phyloP scores from a whole-genome alignment of 495 filamentous ascomycete genomes.

The Aspergillus olivimuriae region DNA sequence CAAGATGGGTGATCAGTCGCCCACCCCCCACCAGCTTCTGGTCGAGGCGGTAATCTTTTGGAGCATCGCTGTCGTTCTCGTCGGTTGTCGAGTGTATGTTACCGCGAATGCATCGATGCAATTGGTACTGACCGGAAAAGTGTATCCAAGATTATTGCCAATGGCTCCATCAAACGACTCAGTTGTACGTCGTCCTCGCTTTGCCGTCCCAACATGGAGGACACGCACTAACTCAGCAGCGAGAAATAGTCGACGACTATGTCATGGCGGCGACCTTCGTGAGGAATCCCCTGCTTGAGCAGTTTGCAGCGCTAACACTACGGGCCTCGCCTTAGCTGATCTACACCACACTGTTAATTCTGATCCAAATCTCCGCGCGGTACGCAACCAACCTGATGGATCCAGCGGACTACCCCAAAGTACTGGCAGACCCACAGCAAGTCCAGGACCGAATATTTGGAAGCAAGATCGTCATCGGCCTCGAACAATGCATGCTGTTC shows the following conservation, averaged over 20 bases:
- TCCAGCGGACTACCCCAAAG: slow-evolving; percentile 39
- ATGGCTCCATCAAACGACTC: neutral
- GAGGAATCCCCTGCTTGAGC: slow-evolving; percentile 9
- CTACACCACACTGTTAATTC: slow-evolving; percentile 48
- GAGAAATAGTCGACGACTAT: slow-evolving; percentile 44
- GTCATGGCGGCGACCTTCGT: slow-evolving; percentile 51
- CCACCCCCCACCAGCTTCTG: neutral
- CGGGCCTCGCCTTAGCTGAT: slow-evolving; percentile 26
- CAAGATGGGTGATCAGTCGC: neutral
- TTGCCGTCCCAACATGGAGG: neutral
- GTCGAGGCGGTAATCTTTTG: neutral
- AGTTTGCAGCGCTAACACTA: neutral
- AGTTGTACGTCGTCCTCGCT: neutral
- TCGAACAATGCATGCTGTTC: slow-evolving; percentile 47
- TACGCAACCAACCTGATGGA: slow-evolving; percentile 55
- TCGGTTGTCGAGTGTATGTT: neutral
- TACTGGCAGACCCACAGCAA: slow-evolving; percentile 38
- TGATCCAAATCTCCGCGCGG: slow-evolving; percentile 51
- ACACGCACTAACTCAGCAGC: neutral
- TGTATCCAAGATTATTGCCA: neutral
- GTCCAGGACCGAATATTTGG: slow-evolving; percentile 40
- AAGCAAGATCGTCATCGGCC: slow-evolving; percentile 46
- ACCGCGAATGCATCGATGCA: neutral
- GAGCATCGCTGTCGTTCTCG: neutral
- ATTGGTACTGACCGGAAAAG: slow-evolving; percentile 27